Base-by-base conservation (phyloP, 179 eudicot genomes). In the Gypsophila paniculata region DNA sequence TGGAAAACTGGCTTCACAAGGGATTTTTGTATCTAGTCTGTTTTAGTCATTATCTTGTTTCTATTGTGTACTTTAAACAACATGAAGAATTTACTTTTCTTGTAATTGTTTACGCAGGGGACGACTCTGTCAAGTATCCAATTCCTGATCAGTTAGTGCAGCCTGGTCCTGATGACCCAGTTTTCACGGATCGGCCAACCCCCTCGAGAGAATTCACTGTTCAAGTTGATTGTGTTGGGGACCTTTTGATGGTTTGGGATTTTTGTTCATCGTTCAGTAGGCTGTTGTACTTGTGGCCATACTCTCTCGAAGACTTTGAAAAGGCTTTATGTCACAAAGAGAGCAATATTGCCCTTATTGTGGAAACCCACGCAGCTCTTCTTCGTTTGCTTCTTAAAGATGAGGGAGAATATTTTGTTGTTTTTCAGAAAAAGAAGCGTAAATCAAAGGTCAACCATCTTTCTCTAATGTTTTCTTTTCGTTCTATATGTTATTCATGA, bases 191-290 rank as follows among this genome's bases (percentile, higher is more conserved):
- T 60, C 91, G 90, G 39, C 99, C 99, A 76, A 69, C 86, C 55
- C 97, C 88, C 1, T 83, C 84, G 17, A 80, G 89, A 79, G 92
- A 90, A 63, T 94, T 94, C 76, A 80, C 78, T 60, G 80, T 90
- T 53, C 99, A 96, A 38, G 85, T 90, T 90, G 91, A 90, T 29
- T 86, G 86, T 78, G 87, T 90, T 61, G 96, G 96, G 65, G 88
- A 90, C 76, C 86, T 91, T 72, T 71, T 94, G 78, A 91, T 92
- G 97, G 87, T 89, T 69, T 94, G 99, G 99, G 95, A 94, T 74
- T 94, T 94, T 76, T 91, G 94, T 78, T 81, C 88, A 61, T 88
- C 93, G 62, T 94, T 86, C 77, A 85, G 97, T 53, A 87, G 90
- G 83, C 79, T 92, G 63, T 76, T 91, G 77, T 73, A 78, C 68